Evolutionary conservation across 257 asterid genomes (phyloP), one percentile per base, ranked within the genome.

Genomic region (Misopates orontium): DNA sequence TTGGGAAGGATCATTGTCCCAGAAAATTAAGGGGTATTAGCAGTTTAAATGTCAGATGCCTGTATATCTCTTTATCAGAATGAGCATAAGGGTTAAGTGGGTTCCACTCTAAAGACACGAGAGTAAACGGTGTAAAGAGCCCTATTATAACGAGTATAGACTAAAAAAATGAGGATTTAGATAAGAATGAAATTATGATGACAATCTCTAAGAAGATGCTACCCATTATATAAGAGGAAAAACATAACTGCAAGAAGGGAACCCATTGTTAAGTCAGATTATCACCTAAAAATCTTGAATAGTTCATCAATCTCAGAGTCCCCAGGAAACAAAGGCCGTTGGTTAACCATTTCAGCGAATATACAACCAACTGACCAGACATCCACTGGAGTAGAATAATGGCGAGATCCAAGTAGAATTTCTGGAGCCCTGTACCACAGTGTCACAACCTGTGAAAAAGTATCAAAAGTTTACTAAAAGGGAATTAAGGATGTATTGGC

Each of bases 361-460:
- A 93, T 93, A 75, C 98, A 93, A 41, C 98, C 98, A 75, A 93
- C 86, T 36, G 98, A 93, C 98, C 98, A 93, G 67, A 93, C 79
- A 69, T 93, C 98, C 71, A 89, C 98, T 4, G 98, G 97, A 67
- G 97, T 93, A 56, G 97, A 89, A 77, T 93, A 93, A 84, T 89
- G 96, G 32, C 87, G 93, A 17, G 95, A 87, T 69, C 97, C 97
- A 64, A 93, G 97, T 65, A 93, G 87, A 67, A 93, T 89, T 79
- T 93, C 98, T 63, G 98, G 98, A 73, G 98, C 98, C 72, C 98
- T 86, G 66, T 93, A 93, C 98, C 98, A 93, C 57, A 94, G 82
- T 11, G 99, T 94, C 67, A 90, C 99, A 63, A 90, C 99, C 99
- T 92, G 76, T 68, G 68, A 60, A n/a, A 48, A 77, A 60, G 40